Evolutionary conservation across 1,284 basidiomycete genomes (phyloP), one percentile per base, ranked within the genome.

Genomic region (Malassezia brasiliensis): DNA sequence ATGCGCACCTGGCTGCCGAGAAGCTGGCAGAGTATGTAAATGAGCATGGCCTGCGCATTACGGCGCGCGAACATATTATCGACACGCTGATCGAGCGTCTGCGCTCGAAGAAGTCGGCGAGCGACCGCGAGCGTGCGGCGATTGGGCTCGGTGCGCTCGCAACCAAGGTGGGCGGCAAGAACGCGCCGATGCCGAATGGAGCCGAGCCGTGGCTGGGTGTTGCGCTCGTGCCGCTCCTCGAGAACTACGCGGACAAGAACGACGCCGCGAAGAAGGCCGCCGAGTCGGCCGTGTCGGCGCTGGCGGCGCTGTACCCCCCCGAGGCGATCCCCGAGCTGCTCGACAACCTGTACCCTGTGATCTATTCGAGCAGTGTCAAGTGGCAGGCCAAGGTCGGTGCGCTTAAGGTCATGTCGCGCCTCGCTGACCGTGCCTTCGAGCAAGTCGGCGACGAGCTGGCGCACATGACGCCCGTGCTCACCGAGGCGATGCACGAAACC

Each of bases 341-440:
- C 72, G 80, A 82, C 46, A 77, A 79, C 5, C 80, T 96, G 30
- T 85, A 86, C 73, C 79, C 78, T 35, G 82, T 87, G 53, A 77
- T 96, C 31, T 85, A 88, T 50, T 82, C 81, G 50, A 64, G 71
- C 50, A 69, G 68, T 51, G 88, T 87, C 51, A 96, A 96, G 77
- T 98, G 93, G 93, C 83, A 86, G 67, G 85, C 86, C 60, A 96
- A 98, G 80, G 86, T 93, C 14, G 90, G 88, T n/a, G 88, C 85
- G 1, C 78, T 96, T 49, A 91, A 96, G 74, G 62, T 77, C 15
- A 62, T 78, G 41, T 78, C 77, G 46, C 84, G 90, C 61, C 85
- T 87, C 46, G 78, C 79, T 65, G 78, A 79, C 40, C 79, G 81
- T 11, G 83, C 87, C 17, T 83, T 83, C 67, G 88, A 90, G 61